These are phyloP conservation scores for Hypholoma sublateritium DNA, from an alignment of 768 basidiomycete genomes.

Conservation along the genomic window DNA sequence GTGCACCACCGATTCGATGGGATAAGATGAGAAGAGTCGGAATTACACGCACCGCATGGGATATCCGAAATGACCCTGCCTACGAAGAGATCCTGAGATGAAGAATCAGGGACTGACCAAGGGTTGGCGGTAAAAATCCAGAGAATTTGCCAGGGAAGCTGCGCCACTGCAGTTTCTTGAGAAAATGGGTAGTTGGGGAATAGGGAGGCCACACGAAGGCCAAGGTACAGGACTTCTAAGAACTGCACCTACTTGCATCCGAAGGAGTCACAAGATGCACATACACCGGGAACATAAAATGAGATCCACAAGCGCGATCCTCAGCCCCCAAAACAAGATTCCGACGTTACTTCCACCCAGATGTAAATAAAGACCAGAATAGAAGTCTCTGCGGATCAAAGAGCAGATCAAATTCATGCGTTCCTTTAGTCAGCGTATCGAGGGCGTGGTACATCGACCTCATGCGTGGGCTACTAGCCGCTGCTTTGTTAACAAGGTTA, in stretches of 20 bases:
- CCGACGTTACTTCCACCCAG: neutral
- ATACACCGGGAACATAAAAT: neutral
- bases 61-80: conserved; percentile 5
- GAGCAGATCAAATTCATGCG: neutral
- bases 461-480: neutral
- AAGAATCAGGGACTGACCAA: neutral
- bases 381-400: conserved; percentile 3
- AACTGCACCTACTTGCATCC: neutral
- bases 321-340: neutral
- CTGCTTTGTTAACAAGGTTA: too few relatives aligned
- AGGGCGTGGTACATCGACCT: neutral
- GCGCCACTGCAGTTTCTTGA: neutral
- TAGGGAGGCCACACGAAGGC: neutral
- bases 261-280: conserved; percentile 3
- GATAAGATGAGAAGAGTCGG: conserved; percentile 13
- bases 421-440: too few relatives aligned
- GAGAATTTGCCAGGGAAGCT: neutral
- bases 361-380: neutral
- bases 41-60: conserved; percentile 8
- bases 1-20: conserved; percentile 5
- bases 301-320: conserved; percentile 2
- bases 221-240: neutral
- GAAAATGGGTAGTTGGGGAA: neutral
- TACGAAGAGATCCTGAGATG: neutral
- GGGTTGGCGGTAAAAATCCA: neutral